These are phyloP conservation scores for Glutinoglossum americanum DNA, from an alignment of 495 filamentous ascomycete species.

Conservation along the genomic window DNA sequence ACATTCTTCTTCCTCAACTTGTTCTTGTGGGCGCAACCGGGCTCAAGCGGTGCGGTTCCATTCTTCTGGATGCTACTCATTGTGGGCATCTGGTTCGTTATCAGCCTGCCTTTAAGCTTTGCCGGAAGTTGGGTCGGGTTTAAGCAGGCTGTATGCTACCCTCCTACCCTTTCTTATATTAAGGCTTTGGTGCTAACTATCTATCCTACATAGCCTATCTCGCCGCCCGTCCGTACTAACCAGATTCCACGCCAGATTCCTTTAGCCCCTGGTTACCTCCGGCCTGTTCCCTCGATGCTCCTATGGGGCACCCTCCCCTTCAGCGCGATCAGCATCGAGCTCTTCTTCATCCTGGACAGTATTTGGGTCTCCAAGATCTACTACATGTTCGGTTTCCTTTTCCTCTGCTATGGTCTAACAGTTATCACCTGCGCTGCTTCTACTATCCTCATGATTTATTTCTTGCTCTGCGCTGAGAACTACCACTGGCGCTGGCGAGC, in stretches of 20 bases:
- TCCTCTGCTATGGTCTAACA: conserved; percentile 94
- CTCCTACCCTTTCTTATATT: neutral
- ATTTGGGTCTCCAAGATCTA: conserved; percentile 97
- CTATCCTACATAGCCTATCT: conserved; percentile 24
- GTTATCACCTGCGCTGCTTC: conserved; percentile 86
- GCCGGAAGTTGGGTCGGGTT: conserved; percentile 89
- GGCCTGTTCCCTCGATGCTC: conserved; percentile 67
- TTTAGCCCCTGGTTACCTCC: conserved; percentile 55
- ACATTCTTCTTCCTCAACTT: conserved; percentile 88
- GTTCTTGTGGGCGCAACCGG: conserved; percentile 69
- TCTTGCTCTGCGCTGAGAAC: conserved; percentile 84
- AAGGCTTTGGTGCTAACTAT: neutral
- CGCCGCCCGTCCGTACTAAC: conserved; percentile 79
- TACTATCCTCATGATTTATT: conserved; percentile 83
- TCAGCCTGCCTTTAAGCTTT: conserved; percentile 77
- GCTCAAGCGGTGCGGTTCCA: conserved; percentile 80
- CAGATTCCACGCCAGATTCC: conserved; percentile 96
- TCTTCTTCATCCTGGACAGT: conserved; percentile 95
- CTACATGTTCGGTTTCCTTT: conserved; percentile 99
- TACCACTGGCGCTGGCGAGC: conserved; percentile 98
- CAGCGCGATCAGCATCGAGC: conserved; percentile 87
- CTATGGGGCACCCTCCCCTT: conserved; percentile 85
- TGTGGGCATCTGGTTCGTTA: conserved; percentile 85
- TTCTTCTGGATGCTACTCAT: conserved; percentile 93
- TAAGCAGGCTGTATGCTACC: conserved; percentile 28